These are phyloP conservation scores for Metschnikowia similis DNA, from an alignment of 805 yeast genomes.

Conservation along the genomic window DNA sequence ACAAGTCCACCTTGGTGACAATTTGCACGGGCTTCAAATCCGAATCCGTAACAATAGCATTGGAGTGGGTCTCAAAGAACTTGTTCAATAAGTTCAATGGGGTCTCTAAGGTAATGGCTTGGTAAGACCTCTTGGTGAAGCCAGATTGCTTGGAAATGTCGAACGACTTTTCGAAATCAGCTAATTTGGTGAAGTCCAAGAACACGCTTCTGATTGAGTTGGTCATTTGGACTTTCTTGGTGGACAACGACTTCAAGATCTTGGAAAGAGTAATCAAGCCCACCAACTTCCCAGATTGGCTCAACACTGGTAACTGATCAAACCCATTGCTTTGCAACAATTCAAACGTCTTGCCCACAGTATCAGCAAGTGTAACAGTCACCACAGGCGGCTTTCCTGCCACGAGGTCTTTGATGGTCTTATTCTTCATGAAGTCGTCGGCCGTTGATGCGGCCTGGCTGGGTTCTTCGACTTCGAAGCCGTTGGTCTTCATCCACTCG, in stretches of 20 bases:
- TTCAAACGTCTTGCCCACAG: constrained; percentile 61
- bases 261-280: constrained; percentile 77
- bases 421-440: constrained; percentile 35
- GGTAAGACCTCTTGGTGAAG: constrained; percentile 61
- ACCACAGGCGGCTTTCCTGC: constrained; percentile 70
- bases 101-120: constrained; percentile 61
- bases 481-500: constrained; percentile 82
- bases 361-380: constrained; percentile 58
- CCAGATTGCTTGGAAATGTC: constrained; percentile 53
- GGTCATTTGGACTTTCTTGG: constrained; percentile 52
- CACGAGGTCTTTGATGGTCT: constrained; percentile 62
- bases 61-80: constrained; percentile 80
- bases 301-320: constrained; percentile 80
- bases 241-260: constrained; percentile 62
- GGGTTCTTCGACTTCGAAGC: constrained; percentile 55
- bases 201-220: constrained; percentile 56
- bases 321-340: constrained; percentile 71
- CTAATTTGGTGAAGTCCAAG: constrained; percentile 70
- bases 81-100: constrained; percentile 63
- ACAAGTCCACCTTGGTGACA: constrained; percentile 82
- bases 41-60: constrained; percentile 74
- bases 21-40: constrained; percentile 73
- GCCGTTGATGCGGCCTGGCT: constrained; percentile 41
- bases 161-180: constrained; percentile 61
- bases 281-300: constrained; percentile 53